Base-by-base conservation (phyloP, 495 filamentous ascomycete species). In the Lindgomyces ingoldianus region DNA sequence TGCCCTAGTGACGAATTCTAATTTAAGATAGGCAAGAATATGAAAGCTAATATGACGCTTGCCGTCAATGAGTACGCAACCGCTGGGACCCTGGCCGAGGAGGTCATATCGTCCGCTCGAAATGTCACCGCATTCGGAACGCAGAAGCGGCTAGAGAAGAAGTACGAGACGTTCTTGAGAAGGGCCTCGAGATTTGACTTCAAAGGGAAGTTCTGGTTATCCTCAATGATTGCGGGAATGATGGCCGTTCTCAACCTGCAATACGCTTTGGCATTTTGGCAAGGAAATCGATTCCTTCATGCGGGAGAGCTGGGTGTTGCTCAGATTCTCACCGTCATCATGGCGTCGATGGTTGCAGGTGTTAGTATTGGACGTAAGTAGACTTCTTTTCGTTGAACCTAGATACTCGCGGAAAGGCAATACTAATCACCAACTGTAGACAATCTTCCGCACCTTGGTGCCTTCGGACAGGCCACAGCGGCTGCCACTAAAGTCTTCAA, bases 81-180 rank as follows among this genome's bases (percentile, higher is more conserved):
- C 16, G 93, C 92, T 70, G 93, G 93, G 48, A 92, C 89, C 0
- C 83, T 98, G 19, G 93, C 91, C 0, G 94, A 98, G 74, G 94
- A 98, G 76, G 93, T 96, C 59, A 86, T 98, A 72, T 93, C 89
- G 70, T 96, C 92, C 8, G 89, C 97, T 67, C 84, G 94, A 36
- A 97, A 95, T 73, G 89, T 92, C n/a, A 87, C 87, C 4, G 94
- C 94, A 9, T 98, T 97, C 70, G 89, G 88, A 61, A 96, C 92
- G 0, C 92, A 98, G 75, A 87, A 91, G 51, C 91, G 92, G 69
- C 81, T 98, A 24, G 90, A 91, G 18, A 81, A 81, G 65, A 87
- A 93, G 77, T 98, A 97, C 72, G 89, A 95, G 64, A 73, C 51
- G 0, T 88, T 94, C 72, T 78, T 98, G 36, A 75, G 70, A 52